phyloP scores from a whole-genome alignment of 768 basidiomycete genomes.

The Trametes sanguinea region DNA sequence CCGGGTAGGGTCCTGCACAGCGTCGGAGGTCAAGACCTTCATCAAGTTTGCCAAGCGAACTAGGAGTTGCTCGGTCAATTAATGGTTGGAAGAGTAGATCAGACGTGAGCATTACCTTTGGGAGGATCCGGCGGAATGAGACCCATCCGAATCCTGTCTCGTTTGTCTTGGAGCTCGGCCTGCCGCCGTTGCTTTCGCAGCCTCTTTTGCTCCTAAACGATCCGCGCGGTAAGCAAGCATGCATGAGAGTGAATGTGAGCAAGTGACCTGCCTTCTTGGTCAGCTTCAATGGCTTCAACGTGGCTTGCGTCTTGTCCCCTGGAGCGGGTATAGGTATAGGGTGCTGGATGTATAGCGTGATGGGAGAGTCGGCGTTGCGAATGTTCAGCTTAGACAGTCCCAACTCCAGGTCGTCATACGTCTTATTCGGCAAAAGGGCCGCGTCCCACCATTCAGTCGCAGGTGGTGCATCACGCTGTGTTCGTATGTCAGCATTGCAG shows the following conservation, averaged over 20 bases:
- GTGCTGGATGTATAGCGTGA: constrained; percentile 92
- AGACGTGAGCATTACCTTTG: constrained; percentile 62
- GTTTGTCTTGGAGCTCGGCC: constrained; percentile 89
- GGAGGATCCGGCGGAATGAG: constrained; percentile 92
- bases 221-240: background rate
- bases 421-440: constrained; percentile 75
- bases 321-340: constrained; percentile 95
- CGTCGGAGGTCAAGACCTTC: constrained; percentile 96
- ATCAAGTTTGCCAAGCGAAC: constrained; percentile 95
- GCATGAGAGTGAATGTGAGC: too few relatives aligned
- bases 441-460: constrained; percentile 98
- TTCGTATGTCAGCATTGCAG: background rate
- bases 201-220: constrained; percentile 85
- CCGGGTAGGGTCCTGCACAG: constrained; percentile 95
- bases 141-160: constrained; percentile 95
- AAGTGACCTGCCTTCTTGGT: constrained; percentile 72
- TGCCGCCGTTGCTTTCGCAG: constrained; percentile 88
- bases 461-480: constrained; percentile 83
- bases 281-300: constrained; percentile 85
- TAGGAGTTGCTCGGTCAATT: constrained; percentile 33
- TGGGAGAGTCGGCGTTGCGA: constrained; percentile 66
- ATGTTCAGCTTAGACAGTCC: constrained; percentile 65
- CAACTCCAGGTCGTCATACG: constrained; percentile 71
- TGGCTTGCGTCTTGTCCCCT: constrained; percentile 77
- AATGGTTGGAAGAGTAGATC: background rate